A percentile compares a stretch with the other conserved stretches of the same genome.
Conservation (phyloP, 2,329 filamentous ascomycete genomes). For the Nannizziopsis barbatae region DNA sequence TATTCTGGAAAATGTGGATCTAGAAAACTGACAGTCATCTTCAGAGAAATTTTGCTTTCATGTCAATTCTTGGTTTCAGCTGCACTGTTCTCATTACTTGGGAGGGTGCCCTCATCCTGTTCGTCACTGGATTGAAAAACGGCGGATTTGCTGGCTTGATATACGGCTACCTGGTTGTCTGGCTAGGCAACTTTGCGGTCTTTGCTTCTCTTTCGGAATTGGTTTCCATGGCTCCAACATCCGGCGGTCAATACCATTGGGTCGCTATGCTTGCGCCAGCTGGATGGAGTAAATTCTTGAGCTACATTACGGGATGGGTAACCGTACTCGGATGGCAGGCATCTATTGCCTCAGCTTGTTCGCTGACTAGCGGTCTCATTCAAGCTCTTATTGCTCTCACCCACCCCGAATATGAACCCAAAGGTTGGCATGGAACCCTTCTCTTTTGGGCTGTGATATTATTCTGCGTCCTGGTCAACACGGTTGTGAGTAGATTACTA, state of each 20-base stretch:
- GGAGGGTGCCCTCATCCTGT: conserved; percentile 22
- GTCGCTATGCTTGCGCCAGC: conserved; percentile 30
- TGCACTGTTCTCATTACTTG: conserved; percentile 31
- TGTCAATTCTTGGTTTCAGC: conserved; percentile 31
- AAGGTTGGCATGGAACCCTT: conserved; percentile 34
- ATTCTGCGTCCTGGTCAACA: conserved; percentile 43
- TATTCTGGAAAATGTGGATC: background rate
- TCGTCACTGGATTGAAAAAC: conserved; percentile 20
- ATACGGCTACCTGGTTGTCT: conserved; percentile 29
- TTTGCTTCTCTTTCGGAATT: conserved; percentile 33
- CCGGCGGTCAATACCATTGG: conserved; percentile 34
- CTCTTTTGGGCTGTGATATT: conserved; percentile 40
- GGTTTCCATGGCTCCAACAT: conserved; percentile 32
- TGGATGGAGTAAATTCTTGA: conserved; percentile 26
- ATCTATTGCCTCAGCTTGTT: conserved; percentile 26
- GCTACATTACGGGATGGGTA: conserved; percentile 32
- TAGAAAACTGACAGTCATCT: background rate
- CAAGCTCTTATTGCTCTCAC: conserved; percentile 29
- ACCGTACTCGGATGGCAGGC: conserved; percentile 31
- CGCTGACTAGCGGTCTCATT: conserved; percentile 26
- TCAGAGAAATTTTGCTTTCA: conserved; percentile 24
- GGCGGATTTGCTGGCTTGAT: conserved; percentile 30
- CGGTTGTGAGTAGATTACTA: conserved; percentile 35
- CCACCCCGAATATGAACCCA: conserved; percentile 20
- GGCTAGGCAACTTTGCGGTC: conserved; percentile 30